Base-by-base conservation (phyloP, 371 early-diverging fungal genomes). In the Mortierella sp. region DNA sequence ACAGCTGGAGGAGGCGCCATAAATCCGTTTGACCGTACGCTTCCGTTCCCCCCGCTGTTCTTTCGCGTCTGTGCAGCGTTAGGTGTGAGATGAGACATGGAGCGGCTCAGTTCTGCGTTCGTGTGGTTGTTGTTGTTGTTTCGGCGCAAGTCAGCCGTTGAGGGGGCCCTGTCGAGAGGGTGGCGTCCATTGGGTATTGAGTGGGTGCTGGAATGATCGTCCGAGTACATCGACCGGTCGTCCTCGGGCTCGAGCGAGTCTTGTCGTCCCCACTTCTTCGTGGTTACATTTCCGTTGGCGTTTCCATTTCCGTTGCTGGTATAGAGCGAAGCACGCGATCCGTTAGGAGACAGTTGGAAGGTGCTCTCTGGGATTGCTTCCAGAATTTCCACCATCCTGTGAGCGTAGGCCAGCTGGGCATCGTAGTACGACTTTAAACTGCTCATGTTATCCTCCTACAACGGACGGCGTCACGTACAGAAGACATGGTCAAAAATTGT, bases 371-470 rank as follows among this genome's bases (percentile, higher is more conserved):
- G 82, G 46, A 90, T 76, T 40, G 79, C 79, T 46, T 87, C 87
- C 67, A 92, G 82, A 73, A 88, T 81, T 50, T 89, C 87, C 13
- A 83, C 82, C 57, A 89, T 81, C 53, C 73, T 86, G 61, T 82
- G 85, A 72, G 91, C 90, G 78, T 82, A 91, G 5, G 88, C 83
- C 59, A 91, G 61, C 79, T 91, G 90, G 4, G 92, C 90, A 67
- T 90, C 89, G 69, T 90, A 91, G 57, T 91, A 92, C 31, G 72
- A 77, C 71, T 81, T 87, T 14, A 91, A 83, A 31, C 82, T 87
- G 34, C 57, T 73, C 67, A 92, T 71, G 51, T 89, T 78, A 10
- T 87, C 87, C 34, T 90, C 88, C 87, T 87, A 61, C 13, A 28
- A 40, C 3, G n/a, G 28, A 10, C 14, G 14, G 40, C 13, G 43